Conservation (phyloP, 2,329 filamentous ascomycete genomes). For the Fusarium nelsonii region DNA sequence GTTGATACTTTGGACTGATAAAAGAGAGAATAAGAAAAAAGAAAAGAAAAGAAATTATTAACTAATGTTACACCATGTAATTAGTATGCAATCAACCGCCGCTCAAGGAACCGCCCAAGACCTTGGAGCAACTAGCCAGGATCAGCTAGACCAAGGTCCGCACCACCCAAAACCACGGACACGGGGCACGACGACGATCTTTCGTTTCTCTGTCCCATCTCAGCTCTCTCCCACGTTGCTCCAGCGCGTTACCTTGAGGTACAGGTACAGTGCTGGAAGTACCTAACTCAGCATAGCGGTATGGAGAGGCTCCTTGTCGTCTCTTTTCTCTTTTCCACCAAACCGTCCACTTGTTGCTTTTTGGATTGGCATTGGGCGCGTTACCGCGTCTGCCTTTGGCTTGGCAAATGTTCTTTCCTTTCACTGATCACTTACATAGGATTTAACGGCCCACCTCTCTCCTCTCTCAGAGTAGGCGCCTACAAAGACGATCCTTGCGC, state of each 20-base stretch:
- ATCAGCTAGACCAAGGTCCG: conserved; percentile 40
- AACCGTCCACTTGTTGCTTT: conserved; percentile 43
- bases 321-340: conserved; percentile 48
- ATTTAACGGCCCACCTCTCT: conserved; percentile 38
- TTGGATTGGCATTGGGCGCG: conserved; percentile 39
- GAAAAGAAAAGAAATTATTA: conserved; percentile 12
- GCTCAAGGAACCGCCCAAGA: conserved; percentile 23
- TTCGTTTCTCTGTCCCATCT: conserved; percentile 43
- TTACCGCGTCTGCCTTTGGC: conserved; percentile 35
- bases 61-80: conserved; percentile 27
- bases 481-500: conserved; percentile 32
- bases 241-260: not conserved
- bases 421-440: conserved; percentile 36
- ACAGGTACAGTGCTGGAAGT: conserved; percentile 9
- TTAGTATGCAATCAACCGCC: conserved; percentile 31
- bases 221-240: conserved; percentile 20
- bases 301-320: conserved; percentile 35
- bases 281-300: conserved; percentile 16
- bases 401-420: conserved; percentile 25
- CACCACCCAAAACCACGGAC: conserved; percentile 49
- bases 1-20: not conserved
- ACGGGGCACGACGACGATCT: conserved; percentile 47
- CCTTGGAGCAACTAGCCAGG: conserved; percentile 42
- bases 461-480: conserved; percentile 37
- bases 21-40: conserved; percentile 5